Percentiles rank a stretch among this genome's conserved stretches.
phyloP scores from a whole-genome alignment of 1,284 basidiomycete genomes.

The Puccinia horiana region DNA sequence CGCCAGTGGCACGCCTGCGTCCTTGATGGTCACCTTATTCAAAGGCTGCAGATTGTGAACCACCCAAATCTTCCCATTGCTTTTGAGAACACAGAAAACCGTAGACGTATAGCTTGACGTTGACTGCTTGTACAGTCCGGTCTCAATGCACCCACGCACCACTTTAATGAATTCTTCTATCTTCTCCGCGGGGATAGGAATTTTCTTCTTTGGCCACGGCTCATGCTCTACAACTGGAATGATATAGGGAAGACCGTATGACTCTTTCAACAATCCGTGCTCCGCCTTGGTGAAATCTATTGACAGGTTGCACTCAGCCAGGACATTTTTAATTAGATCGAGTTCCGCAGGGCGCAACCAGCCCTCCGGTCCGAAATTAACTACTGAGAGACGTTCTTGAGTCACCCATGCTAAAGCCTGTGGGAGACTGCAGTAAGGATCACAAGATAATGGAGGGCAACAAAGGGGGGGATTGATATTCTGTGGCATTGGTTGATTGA shows the following conservation, averaged over 20 bases:
- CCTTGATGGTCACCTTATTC: too few species aligned
- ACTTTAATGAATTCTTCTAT: background rate
- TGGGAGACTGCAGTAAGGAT: background rate
- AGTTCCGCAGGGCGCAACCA: background rate
- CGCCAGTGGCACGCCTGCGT: background rate
- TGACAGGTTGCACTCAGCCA: background rate
- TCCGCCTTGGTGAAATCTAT: background rate
- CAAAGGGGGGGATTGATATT: background rate
- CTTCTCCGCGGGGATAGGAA: background rate
- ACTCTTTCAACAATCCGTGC: background rate
- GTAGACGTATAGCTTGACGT: background rate
- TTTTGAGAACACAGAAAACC: background rate
- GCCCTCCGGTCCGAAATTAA: slow-evolving; percentile 1
- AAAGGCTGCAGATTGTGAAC: too few species aligned
- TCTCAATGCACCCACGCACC: background rate
- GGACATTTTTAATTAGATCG: background rate
- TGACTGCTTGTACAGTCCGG: background rate
- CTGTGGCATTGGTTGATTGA: slow-evolving; percentile 34
- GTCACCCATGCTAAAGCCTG: background rate
- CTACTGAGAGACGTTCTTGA: background rate
- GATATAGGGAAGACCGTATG: background rate
- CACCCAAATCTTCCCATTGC: too few species aligned
- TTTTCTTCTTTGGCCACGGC: slow-evolving; percentile 6
- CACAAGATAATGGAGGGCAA: background rate
- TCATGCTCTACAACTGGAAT: slow-evolving; percentile 6